phyloP scores from a whole-genome alignment of 2,329 filamentous ascomycete genomes.

The Chaetomium sp. region DNA sequence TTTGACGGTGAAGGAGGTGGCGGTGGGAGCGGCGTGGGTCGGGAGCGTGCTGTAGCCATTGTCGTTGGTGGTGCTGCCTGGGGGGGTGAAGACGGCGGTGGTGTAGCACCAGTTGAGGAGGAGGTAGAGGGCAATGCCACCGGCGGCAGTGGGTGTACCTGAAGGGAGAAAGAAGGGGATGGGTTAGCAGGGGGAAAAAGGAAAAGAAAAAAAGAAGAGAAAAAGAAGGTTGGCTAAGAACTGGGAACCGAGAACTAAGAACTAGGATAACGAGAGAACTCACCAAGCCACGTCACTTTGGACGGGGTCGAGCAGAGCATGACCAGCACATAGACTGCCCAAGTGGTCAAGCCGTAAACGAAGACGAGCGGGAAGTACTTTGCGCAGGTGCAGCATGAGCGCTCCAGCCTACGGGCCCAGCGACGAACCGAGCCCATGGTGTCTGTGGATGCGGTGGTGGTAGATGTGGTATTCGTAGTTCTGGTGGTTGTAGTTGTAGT shows the following conservation, averaged over 20 bases:
- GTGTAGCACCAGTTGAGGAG: constrained; percentile 90
- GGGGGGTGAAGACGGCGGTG: constrained; percentile 87
- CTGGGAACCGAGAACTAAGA: background rate
- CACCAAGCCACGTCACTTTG: constrained; percentile 61
- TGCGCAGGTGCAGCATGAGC: constrained; percentile 76
- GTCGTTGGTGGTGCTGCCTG: constrained; percentile 69
- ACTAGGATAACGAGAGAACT: constrained; percentile 30
- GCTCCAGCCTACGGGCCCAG: constrained; percentile 73
- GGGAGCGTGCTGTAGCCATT: constrained; percentile 80
- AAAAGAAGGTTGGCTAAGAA: constrained; percentile 16
- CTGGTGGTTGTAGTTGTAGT: too few species aligned
- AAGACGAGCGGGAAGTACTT: constrained; percentile 87
- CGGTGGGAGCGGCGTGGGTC: constrained; percentile 64
- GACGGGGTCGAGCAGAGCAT: constrained; percentile 65
- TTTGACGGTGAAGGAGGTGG: constrained; percentile 87
- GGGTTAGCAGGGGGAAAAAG: background rate
- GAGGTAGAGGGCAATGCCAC: constrained; percentile 72
- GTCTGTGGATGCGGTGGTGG: background rate
- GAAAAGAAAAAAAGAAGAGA: background rate
- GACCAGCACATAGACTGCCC: constrained; percentile 87
- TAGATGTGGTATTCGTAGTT: too few species aligned
- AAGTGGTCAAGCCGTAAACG: constrained; percentile 86
- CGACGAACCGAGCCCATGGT: constrained; percentile 54
- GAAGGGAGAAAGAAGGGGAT: background rate
- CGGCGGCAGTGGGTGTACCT: constrained; percentile 59